Evolutionary conservation across 2,329 filamentous ascomycete genomes (phyloP), one percentile per base, ranked within the genome.

Genomic region (Ophiostoma sp.): DNA sequence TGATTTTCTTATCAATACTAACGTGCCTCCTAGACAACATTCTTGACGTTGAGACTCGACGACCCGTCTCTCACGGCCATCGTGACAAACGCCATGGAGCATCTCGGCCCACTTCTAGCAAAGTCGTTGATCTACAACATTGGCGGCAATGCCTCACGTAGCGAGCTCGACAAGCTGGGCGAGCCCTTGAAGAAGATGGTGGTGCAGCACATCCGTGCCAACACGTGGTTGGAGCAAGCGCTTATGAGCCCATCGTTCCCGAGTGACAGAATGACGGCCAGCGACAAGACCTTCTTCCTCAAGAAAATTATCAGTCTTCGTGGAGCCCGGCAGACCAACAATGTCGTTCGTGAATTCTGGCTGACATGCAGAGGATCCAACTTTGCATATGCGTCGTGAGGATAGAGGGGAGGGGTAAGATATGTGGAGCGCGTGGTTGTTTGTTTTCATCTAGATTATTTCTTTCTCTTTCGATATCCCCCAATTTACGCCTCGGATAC

Each of bases 301-400:
- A 89, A 90, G 79, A 92, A 90, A 78, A 79, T 94, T 11, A 82
- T 91, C 42, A 89, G 89, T 78, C 82, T 93, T 45, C 85, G 92
- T 52, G 92, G 92, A 8, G 84, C 87, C 1, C 85, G 87, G 75
- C 83, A 85, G 69, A 93, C 91, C 2, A 92, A 91, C 75, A 86
- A 90, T 72, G 85, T 92, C 0, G 88, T 93, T 2, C 87, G 88
- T 74, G 90, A 93, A 39, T 94, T 94, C 78, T 94, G 91, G 90
- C 82, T 93, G n/a, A 85, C 86, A 1, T 91, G 90, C 75, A 85
- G 91, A 75, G 88, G 88, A 7, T 85, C 86, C 0, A 89, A 84
- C 77, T 91, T 90, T 80, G 84, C 88, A 9, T 91, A 91, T 80
- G 86, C 84, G 68, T 90, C 88, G 15, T 76, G 52, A 73, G 28